phyloP scores from a whole-genome alignment of 192 early-diverging fungal species.

The Backusella australiensis region DNA sequence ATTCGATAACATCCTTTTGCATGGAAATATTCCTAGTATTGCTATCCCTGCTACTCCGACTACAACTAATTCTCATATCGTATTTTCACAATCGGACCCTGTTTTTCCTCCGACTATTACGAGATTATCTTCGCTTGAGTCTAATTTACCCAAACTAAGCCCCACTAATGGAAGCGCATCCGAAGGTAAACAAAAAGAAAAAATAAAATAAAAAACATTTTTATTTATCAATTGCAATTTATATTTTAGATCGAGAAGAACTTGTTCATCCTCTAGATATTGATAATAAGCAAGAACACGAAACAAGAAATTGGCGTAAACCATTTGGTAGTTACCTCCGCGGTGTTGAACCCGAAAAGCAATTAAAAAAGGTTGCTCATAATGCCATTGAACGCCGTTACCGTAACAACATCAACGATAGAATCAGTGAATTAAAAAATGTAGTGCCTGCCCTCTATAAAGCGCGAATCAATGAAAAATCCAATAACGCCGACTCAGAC shows the following conservation, averaged over 20 bases:
- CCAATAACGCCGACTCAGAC: constrained; percentile 44
- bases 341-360: constrained; percentile 35
- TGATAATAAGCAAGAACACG: not conserved
- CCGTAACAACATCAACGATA: constrained; percentile 96
- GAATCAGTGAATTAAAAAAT: constrained; percentile 85
- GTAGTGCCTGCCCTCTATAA: constrained; percentile 81
- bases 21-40: constrained; percentile 12
- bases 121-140: not conserved
- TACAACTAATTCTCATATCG: not conserved
- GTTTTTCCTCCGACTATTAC: not conserved
- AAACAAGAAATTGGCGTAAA: constrained; percentile 16
- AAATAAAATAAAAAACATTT: not conserved
- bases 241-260: not conserved
- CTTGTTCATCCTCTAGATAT: constrained; percentile 7
- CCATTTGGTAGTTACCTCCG: not conserved
- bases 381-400: constrained; percentile 95
- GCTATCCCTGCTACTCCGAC: constrained; percentile 14
- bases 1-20: not conserved
- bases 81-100: not conserved
- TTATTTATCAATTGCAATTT: not conserved
- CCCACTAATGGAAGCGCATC: not conserved
- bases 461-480: constrained; percentile 19
- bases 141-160: not conserved
- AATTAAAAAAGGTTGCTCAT: constrained; percentile 89
- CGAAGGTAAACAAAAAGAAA: not conserved